Conservation (phyloP, 192 early-diverging fungal species). For the Rhizophlyctis rosea region DNA sequence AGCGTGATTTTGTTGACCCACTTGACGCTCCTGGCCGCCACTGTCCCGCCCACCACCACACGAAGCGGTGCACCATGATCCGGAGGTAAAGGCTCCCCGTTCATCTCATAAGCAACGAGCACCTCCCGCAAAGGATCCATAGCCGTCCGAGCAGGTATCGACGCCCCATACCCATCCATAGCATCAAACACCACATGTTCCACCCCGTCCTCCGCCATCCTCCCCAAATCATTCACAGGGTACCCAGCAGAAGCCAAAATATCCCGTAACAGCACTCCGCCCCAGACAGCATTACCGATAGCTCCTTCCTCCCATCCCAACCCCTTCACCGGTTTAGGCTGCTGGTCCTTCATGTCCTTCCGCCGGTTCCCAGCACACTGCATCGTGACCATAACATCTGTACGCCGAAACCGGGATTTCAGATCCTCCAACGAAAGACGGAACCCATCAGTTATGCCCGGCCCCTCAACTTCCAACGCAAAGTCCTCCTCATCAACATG, state of each 20-base stretch:
- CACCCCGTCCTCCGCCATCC: constrained; percentile 47
- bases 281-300: constrained; percentile 75
- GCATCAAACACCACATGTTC: constrained; percentile 39
- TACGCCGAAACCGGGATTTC: constrained; percentile 44
- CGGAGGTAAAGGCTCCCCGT: constrained; percentile 29
- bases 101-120: constrained; percentile 71
- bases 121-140: constrained; percentile 64
- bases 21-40: constrained; percentile 87
- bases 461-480: constrained; percentile 56
- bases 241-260: constrained; percentile 65
- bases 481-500: constrained; percentile 57
- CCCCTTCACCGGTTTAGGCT: constrained; percentile 77
- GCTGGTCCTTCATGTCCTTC: constrained; percentile 70
- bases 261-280: constrained; percentile 73
- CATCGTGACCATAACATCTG: constrained; percentile 61
- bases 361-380: constrained; percentile 86
- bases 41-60: constrained; percentile 82
- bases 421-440: constrained; percentile 49
- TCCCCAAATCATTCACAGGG: constrained; percentile 42
- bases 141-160: constrained; percentile 64
- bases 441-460: constrained; percentile 39
- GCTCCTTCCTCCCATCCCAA: constrained; percentile 79
- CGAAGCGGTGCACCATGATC: constrained; percentile 84
- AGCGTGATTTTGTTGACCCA: constrained; percentile 51
- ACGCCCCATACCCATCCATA: constrained; percentile 62